Evolutionary conservation across 108 stramenopile genomes (phyloP).

Genomic region (Conticribra guillardii): DNA sequence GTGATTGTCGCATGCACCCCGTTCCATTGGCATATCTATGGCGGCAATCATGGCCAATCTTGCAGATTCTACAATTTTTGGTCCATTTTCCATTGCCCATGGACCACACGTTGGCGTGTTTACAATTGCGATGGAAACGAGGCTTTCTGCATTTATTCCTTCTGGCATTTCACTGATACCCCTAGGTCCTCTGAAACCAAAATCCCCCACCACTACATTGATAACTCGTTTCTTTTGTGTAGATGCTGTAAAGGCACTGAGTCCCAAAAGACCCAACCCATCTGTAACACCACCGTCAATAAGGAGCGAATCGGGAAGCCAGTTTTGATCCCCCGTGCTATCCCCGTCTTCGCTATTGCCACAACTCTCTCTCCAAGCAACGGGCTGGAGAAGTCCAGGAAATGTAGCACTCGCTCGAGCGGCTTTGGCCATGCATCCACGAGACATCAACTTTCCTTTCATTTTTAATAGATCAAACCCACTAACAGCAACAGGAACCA

Average conservation of each 20-base stretch:
- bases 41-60: conserved; percentile 52
- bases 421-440: conserved; percentile 78
- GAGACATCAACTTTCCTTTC: conserved; percentile 50
- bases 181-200: conserved; percentile 45
- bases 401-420: conserved; percentile 81
- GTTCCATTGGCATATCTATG: conserved; percentile 68
- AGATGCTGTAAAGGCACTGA: conserved; percentile 20
- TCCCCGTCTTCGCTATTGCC: conserved; percentile 10
- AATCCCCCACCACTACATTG: conserved; percentile 71
- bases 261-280: conserved; percentile 58
- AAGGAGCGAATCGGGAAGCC: conserved; percentile 47
- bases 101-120: conserved; percentile 77
- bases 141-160: conserved; percentile 41
- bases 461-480: conserved; percentile 66
- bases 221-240: conserved; percentile 55
- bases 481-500: conserved; percentile 77
- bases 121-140: conserved; percentile 66
- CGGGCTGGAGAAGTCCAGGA: conserved; percentile 78
- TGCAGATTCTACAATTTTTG: conserved; percentile 66
- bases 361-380: conserved; percentile 56
- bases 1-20: conserved; percentile 60
- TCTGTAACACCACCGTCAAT: conserved; percentile 83
- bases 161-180: conserved; percentile 47
- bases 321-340: conserved; percentile 9
- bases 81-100: conserved; percentile 79